A percentile compares a stretch with the other conserved stretches of the same genome.
These are phyloP conservation scores for Pichia inconspicua DNA, from an alignment of 1,139 yeast species.

Conservation along the genomic window DNA sequence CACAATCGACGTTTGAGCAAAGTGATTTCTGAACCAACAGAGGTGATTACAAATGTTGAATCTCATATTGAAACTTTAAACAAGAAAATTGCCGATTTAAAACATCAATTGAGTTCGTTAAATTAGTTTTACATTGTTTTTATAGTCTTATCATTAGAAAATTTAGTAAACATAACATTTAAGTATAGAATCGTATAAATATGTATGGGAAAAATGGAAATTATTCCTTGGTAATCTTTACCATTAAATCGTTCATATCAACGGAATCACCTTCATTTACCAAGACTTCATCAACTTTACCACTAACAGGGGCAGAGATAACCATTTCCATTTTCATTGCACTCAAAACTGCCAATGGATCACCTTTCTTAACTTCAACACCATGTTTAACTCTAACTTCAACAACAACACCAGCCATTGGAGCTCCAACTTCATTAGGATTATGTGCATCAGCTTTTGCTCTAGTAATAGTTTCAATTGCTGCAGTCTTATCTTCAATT, in stretches of 20 bases:
- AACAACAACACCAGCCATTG: conserved; percentile 98
- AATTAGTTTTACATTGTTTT: background rate
- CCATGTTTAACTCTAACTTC: conserved; percentile 89
- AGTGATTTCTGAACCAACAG: background rate
- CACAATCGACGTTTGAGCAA: conserved; percentile 1
- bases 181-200: background rate
- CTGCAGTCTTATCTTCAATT: conserved; percentile 78
- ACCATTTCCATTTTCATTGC: conserved; percentile 99
- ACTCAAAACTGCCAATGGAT: conserved; percentile 85
- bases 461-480: conserved; percentile 77
- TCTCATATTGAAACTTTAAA: background rate
- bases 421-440: conserved; percentile 94
- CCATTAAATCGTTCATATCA: conserved; percentile 80
- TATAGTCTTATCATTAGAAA: background rate
- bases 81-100: background rate
- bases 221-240: conserved; percentile 34
- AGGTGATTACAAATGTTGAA: background rate
- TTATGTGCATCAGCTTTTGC: conserved; percentile 84
- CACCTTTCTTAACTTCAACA: conserved; percentile 89
- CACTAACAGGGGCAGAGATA: conserved; percentile 83
- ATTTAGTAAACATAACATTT: background rate
- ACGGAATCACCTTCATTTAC: conserved; percentile 92
- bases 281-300: conserved; percentile 66
- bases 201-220: background rate
- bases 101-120: background rate